These are phyloP conservation scores for Camellia oleifera DNA, from an alignment of 179 eudicot genomes.

Conservation along the genomic window DNA sequence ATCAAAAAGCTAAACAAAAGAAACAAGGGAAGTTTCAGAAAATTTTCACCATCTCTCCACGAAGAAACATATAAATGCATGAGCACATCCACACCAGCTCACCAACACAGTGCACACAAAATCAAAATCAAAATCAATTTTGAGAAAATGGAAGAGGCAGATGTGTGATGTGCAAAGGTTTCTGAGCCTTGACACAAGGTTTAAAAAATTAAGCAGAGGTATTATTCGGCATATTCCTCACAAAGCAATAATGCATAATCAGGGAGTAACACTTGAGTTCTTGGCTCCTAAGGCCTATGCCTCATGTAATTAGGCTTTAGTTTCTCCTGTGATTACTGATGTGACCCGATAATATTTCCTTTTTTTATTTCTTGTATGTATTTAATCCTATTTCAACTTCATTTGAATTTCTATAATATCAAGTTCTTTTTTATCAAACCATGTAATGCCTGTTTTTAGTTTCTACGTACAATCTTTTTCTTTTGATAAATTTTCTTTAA, in stretches of 20 bases:
- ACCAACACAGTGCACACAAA: neutral
- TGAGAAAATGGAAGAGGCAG: neutral
- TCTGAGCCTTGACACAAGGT: neutral
- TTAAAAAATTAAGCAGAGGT: neutral
- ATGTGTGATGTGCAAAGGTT: neutral
- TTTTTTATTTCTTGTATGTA: neutral
- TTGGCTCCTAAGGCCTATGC: neutral
- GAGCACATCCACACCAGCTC: neutral
- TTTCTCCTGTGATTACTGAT: neutral
- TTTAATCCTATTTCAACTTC: too few species aligned
- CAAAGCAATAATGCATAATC: neutral
- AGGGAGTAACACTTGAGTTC: neutral
- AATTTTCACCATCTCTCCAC: neutral
- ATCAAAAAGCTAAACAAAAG: neutral
- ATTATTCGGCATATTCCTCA: neutral
- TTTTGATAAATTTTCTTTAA: neutral
- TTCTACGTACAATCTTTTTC: neutral
- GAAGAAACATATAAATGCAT: neutral
- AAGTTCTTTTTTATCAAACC: neutral
- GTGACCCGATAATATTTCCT: neutral
- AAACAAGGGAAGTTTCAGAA: conserved; percentile 1
- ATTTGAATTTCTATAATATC: neutral
- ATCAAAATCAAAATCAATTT: too few species aligned
- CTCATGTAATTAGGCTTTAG: neutral
- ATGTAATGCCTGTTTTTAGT: neutral